A percentile compares a stretch with the other conserved stretches of the same genome.
phyloP scores from a whole-genome alignment of 805 yeast species.

The Wickerhamomyces subpelliculosus region DNA sequence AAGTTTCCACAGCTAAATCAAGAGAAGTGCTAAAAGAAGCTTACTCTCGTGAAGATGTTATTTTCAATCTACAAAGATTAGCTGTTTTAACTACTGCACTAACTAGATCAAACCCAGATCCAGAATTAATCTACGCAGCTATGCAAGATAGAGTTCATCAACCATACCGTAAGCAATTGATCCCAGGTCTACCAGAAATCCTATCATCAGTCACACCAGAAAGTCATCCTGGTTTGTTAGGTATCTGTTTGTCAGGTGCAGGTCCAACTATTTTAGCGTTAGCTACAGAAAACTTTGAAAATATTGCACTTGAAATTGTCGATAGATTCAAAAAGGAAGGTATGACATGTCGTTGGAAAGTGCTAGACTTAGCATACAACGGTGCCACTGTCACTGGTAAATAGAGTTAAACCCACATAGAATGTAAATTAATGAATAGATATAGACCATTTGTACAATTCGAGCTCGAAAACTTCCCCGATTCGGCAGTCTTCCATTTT shows the following conservation, averaged over 20 bases:
- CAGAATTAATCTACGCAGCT: conserved; percentile 80
- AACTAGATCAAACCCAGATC: conserved; percentile 75
- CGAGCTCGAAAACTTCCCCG: too few species aligned
- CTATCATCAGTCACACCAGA: conserved; percentile 74
- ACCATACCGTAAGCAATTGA: conserved; percentile 87
- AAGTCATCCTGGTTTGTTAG: conserved; percentile 78
- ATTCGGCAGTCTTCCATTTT: too few species aligned
- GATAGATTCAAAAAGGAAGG: conserved; percentile 56
- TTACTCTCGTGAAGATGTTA: conserved; percentile 74
- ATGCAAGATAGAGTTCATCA: conserved; percentile 98
- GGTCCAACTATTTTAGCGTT: conserved; percentile 95
- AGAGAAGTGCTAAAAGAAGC: conserved; percentile 83
- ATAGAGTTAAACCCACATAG: conserved; percentile 10
- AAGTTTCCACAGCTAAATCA: conserved; percentile 86
- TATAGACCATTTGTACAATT: too few species aligned
- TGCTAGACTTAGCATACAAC: conserved; percentile 79
- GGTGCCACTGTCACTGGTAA: conserved; percentile 61
- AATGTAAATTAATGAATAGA: not conserved
- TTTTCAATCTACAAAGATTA: conserved; percentile 88
- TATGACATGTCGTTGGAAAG: conserved; percentile 74
- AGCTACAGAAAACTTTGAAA: conserved; percentile 84
- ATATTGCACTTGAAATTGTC: conserved; percentile 72
- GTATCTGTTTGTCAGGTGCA: conserved; percentile 95
- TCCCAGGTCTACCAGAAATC: conserved; percentile 86
- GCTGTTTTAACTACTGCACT: conserved; percentile 91